Evolutionary conservation across 2,329 filamentous ascomycete genomes (phyloP), one percentile per base, ranked within the genome.

Genomic region (Alternaria dauci): DNA sequence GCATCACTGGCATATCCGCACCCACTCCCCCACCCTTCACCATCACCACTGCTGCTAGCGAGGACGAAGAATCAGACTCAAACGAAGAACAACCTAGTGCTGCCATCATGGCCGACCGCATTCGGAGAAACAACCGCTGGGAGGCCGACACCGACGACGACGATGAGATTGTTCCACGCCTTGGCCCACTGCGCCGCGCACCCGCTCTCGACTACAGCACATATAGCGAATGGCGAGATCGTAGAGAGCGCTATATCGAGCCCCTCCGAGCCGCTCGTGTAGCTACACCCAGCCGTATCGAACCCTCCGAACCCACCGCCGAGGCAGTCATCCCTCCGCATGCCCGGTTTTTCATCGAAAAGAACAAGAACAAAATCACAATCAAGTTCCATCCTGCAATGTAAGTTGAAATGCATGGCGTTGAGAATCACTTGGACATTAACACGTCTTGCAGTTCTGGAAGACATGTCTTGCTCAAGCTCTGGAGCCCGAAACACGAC

Each of bases 361-460:
- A 89, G 76, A 87, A 90, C 70, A 94, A 93, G 81, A 92, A 88
- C 80, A 93, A 90, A 78, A 94, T 95, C 69, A 93, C 90, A 14
- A 91, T 98, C 70, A 89, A 88, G 59, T 97, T 98, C 69, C 88
- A 94, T 69, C 91, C 92, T 58, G 90, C 91, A 0, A 86, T 95
- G 61, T 86, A 80, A 77, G 84, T 81, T 14, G 11, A 28, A 16
- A 1, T 7, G 3, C 8, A 38, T 8, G 3, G 14, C 8, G 11
- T 8, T 12, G 2, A 20, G 42, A 4, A 6, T 50, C 20, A 18
- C 25, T 30, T 16, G 16, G 16, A 4, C 23, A 9, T 34, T 66
- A 44, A 67, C 50, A 2, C 12, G 16, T 9, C 5, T 34, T 30
- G 41, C 42, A 87, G 85, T 8, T 92, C 91, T 11, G 92, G 91